Percentiles rank a stretch among this genome's conserved stretches.
These are phyloP conservation scores for Thermothielavioides terrestris DNA, from an alignment of 495 filamentous ascomycete species.

Conservation along the genomic window DNA sequence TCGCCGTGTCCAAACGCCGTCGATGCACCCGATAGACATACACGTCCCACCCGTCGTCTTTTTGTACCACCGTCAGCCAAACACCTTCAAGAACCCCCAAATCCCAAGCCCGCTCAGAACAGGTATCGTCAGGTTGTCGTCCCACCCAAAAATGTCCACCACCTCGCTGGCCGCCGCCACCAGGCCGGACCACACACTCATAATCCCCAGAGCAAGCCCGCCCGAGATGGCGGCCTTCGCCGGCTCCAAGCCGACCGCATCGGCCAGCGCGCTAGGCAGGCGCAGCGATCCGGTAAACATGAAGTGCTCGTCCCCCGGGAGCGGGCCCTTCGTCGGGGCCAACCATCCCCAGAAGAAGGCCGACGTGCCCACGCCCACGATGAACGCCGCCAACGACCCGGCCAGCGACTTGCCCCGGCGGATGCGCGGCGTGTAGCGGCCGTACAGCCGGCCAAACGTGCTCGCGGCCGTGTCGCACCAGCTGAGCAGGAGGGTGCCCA, in stretches of 20 bases:
- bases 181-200: slow-evolving; percentile 81
- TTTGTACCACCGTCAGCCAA: slow-evolving; percentile 47
- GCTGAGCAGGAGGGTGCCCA: slow-evolving; percentile 79
- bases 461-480: slow-evolving; percentile 98
- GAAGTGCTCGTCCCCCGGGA: slow-evolving; percentile 61
- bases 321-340: slow-evolving; percentile 58
- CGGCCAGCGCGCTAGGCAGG: slow-evolving; percentile 48
- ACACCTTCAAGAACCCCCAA: slow-evolving; percentile 88
- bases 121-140: slow-evolving; percentile 96
- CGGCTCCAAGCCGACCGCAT: slow-evolving; percentile 41
- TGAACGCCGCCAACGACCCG: slow-evolving; percentile 72
- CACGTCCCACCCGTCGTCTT: slow-evolving; percentile 1
- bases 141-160: slow-evolving; percentile 82
- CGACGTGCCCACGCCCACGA: slow-evolving; percentile 73
- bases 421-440: slow-evolving; percentile 76
- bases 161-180: slow-evolving; percentile 85
- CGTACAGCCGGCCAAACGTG: slow-evolving; percentile 82
- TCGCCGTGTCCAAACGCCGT: slow-evolving; percentile 8
- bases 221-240: slow-evolving; percentile 50
- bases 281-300: slow-evolving; percentile 71
- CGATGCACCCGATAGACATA: slow-evolving; percentile 12
- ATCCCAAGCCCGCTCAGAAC: slow-evolving; percentile 83
- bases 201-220: slow-evolving; percentile 63
- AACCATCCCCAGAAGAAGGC: slow-evolving; percentile 80
- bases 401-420: slow-evolving; percentile 85